These are phyloP conservation scores for Cryptosporidium ubiquitum DNA, from an alignment of 169 alveolate genomes.

Conservation along the genomic window DNA sequence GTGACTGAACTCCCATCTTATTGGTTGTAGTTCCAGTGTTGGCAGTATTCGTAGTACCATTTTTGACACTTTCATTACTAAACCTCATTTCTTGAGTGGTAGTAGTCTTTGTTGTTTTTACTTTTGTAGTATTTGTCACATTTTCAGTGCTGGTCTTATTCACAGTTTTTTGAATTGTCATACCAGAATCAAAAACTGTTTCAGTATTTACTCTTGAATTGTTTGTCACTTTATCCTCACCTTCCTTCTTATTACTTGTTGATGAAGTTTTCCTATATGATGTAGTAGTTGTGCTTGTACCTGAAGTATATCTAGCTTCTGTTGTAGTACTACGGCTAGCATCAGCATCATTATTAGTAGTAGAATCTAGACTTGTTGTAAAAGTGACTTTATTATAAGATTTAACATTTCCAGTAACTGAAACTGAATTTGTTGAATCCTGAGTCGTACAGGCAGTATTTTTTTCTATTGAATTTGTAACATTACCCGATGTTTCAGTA, in stretches of 20 bases:
- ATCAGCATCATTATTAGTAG: not conserved
- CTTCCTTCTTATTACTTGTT: not conserved
- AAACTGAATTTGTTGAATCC: not conserved
- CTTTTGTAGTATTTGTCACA: not conserved
- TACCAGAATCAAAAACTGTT: not conserved
- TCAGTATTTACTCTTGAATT: conserved; percentile 9
- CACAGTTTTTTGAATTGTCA: conserved; percentile 28
- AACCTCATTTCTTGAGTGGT: not conserved
- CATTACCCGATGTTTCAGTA: not conserved
- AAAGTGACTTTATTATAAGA: not conserved
- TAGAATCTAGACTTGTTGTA: conserved; percentile 1
- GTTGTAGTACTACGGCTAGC: too few species aligned
- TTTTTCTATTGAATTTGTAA: not conserved
- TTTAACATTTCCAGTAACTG: not conserved
- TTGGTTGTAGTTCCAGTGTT: not conserved
- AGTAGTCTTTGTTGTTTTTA: conserved; percentile 35
- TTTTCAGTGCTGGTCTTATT: not conserved
- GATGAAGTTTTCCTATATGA: not conserved
- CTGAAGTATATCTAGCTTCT: too few species aligned
- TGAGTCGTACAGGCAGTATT: not conserved
- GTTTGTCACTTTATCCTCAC: not conserved
- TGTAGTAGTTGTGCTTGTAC: not conserved
- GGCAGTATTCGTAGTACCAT: not conserved
- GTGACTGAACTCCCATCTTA: not conserved
- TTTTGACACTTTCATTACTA: not conserved